phyloP scores from a whole-genome alignment of 305 asterid species.

The Petunia hybrid region DNA sequence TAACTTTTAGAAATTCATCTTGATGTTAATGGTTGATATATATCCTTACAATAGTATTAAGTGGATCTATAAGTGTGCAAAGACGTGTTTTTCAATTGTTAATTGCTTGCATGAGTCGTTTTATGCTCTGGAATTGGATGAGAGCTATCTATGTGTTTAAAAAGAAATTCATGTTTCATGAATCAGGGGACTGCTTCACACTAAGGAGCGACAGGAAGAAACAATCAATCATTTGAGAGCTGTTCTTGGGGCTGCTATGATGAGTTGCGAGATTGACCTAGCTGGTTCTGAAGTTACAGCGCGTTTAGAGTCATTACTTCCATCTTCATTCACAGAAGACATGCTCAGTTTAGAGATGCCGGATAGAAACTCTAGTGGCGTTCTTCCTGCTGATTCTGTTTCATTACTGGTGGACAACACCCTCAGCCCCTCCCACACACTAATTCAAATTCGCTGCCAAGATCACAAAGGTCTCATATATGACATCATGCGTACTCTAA shows the following conservation, averaged over 20 bases:
- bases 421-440: constrained; percentile 71
- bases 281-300: constrained; percentile 61
- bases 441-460: constrained; percentile 56
- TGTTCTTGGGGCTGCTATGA: constrained; percentile 57
- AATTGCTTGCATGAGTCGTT: no score
- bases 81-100: no score
- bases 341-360: constrained; percentile 48
- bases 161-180: neutral
- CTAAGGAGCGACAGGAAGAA: constrained; percentile 57
- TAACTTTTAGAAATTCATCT: no score
- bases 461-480: constrained; percentile 79
- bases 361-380: constrained; percentile 35
- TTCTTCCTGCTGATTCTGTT: constrained; percentile 45
- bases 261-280: constrained; percentile 63
- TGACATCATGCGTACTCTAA: constrained; percentile 63
- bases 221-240: constrained; percentile 46
- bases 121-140: no score
- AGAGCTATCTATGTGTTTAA: no score
- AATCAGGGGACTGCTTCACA: constrained; percentile 65
- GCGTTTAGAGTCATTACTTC: constrained; percentile 56
- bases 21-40: no score
- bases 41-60: no score
- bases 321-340: constrained; percentile 57
- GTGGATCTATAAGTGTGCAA: no score
- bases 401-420: constrained; percentile 57